Conservation (phyloP, 2,329 filamentous ascomycete species). For the Claviceps digitariae region DNA sequence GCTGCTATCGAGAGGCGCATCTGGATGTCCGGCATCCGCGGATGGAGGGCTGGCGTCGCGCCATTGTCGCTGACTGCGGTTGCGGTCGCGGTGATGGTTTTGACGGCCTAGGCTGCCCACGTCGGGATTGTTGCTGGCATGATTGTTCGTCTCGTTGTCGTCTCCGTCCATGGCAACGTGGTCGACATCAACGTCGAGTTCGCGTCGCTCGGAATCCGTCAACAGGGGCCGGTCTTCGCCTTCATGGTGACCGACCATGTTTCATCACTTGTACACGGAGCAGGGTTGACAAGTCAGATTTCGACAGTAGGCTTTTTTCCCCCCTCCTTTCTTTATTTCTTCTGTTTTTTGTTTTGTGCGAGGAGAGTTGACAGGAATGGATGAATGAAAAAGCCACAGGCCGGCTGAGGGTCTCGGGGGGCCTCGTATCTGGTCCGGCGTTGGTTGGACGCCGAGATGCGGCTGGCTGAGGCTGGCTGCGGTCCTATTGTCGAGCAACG, state of each 20-base stretch:
- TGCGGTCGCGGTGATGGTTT: too few species aligned
- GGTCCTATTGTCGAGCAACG: too few species aligned
- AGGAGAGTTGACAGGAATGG: background rate
- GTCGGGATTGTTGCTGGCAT: background rate
- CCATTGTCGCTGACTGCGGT: slow-evolving; percentile 5
- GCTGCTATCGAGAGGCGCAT: slow-evolving; percentile 26
- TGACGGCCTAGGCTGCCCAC: background rate
- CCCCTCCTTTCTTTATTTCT: too few species aligned
- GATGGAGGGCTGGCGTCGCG: background rate
- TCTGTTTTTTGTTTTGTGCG: background rate
- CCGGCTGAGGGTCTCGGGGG: background rate
- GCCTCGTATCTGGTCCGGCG: background rate
- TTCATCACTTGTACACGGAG: slow-evolving; percentile 4
- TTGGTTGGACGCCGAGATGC: background rate
- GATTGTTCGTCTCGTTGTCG: slow-evolving; percentile 4
- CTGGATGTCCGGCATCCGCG: slow-evolving; percentile 21
- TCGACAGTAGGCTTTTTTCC: background rate
- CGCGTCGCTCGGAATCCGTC: slow-evolving; percentile 20
- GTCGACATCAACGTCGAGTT: slow-evolving; percentile 14
- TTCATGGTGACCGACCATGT: slow-evolving; percentile 19
- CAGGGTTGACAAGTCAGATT: background rate
- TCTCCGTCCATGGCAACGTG: slow-evolving; percentile 6
- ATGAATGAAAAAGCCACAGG: background rate
- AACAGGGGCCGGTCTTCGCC: slow-evolving; percentile 27
- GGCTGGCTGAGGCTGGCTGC: background rate